Evolutionary conservation across 202 grass and related monocot genomes (phyloP).

Genomic region (Carex sylvatica): DNA sequence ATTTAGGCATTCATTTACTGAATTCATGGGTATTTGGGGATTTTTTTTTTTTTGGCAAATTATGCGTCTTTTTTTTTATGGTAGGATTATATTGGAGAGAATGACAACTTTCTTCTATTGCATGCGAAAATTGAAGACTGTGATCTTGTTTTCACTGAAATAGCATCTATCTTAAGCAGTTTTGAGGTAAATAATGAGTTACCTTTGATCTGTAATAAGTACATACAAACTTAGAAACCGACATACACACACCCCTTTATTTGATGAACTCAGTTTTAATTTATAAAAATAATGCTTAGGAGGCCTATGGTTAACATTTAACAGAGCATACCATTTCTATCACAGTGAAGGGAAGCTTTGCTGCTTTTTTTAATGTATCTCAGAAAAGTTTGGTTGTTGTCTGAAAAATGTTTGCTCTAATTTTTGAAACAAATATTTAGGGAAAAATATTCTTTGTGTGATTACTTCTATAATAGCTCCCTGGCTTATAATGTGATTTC

Average conservation of each 20-base stretch:
- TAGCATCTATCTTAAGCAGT: constrained; percentile 23
- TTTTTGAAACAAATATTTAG: background rate
- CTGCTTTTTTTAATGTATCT: background rate
- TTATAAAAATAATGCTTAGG: background rate
- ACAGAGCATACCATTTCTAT: background rate
- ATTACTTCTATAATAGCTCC: background rate
- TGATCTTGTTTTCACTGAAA: constrained; percentile 30
- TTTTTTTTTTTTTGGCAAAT: background rate
- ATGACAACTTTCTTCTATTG: constrained; percentile 26
- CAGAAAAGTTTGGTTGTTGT: background rate
- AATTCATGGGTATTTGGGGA: background rate
- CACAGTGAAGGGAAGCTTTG: background rate
- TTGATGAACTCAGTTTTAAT: background rate
- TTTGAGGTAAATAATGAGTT: constrained; percentile 18
- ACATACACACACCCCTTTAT: background rate
- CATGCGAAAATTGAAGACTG: constrained; percentile 29
- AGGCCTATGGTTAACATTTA: background rate
- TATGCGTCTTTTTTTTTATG: background rate
- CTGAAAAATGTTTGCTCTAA: background rate
- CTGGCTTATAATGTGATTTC: background rate
- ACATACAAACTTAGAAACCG: background rate
- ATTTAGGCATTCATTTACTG: background rate
- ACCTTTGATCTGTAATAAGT: background rate
- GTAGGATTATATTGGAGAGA: constrained; percentile 31
- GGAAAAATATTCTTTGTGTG: background rate